A percentile compares a stretch with the other conserved stretches of the same genome.
These are phyloP conservation scores for Oropetium thomaeum DNA, from an alignment of 176 grass and related monocot species.

Conservation along the genomic window DNA sequence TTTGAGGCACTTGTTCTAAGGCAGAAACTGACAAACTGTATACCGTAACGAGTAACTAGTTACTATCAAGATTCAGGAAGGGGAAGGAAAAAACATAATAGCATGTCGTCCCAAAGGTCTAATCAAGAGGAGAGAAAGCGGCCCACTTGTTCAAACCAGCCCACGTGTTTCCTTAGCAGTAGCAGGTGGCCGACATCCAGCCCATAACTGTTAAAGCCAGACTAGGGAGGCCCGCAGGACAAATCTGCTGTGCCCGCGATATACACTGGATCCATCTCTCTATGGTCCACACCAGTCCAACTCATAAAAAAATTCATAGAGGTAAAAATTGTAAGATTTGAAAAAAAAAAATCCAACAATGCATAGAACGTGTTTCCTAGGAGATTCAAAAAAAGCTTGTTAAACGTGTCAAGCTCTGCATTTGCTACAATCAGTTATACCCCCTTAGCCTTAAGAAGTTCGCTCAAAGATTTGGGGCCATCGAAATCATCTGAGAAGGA, in stretches of 20 bases:
- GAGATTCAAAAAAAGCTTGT: too few species aligned
- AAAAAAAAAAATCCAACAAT: too few species aligned
- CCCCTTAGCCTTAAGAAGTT: constrained; percentile 44
- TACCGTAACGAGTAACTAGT: too few species aligned
- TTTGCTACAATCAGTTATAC: not conserved
- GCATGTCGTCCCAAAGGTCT: not conserved
- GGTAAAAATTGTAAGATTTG: too few species aligned
- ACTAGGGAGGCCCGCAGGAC: not conserved
- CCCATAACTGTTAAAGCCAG: not conserved
- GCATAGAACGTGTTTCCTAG: too few species aligned
- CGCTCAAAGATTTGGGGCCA: constrained; percentile 38
- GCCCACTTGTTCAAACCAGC: not conserved
- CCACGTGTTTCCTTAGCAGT: not conserved
- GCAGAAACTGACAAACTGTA: too few species aligned
- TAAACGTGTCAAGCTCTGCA: not conserved
- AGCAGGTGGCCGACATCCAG: not conserved
- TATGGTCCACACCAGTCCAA: too few species aligned
- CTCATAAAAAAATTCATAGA: too few species aligned
- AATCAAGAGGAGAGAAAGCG: not conserved
- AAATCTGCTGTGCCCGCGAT: too few species aligned
- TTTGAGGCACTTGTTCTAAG: not conserved
- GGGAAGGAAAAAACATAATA: too few species aligned
- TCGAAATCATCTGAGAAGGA: constrained; percentile 37
- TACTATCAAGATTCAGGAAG: too few species aligned
- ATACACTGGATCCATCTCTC: too few species aligned